Conservation (phyloP, 495 filamentous ascomycete species). For the Gamarada debralockiae region DNA sequence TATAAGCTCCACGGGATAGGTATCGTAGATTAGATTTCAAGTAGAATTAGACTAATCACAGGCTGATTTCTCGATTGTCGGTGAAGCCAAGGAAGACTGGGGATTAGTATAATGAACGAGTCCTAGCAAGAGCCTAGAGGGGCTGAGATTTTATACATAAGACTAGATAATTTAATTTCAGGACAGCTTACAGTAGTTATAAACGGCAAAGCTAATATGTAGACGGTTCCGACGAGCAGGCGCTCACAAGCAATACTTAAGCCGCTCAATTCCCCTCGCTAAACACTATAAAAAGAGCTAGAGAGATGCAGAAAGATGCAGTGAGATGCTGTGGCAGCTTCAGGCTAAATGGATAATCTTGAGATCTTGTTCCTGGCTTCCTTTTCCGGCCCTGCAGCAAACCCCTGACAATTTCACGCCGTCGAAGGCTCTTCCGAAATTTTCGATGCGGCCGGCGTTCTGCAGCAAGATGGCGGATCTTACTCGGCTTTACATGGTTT, state of each 20-base stretch:
- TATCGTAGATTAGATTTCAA: too few species aligned
- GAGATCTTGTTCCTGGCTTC: not conserved
- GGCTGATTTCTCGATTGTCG: too few species aligned
- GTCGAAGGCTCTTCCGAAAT: not conserved
- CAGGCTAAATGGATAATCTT: not conserved
- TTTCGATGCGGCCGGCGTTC: not conserved
- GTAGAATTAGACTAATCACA: too few species aligned
- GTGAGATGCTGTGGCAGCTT: not conserved
- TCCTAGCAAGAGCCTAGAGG: too few species aligned
- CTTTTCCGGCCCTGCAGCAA: not conserved
- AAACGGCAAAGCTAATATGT: slow-evolving; percentile 4
- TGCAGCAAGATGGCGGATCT: not conserved
- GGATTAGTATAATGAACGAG: too few species aligned
- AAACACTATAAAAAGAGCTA: not conserved
- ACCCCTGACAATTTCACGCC: not conserved
- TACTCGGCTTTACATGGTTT: not conserved
- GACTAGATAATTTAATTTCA: slow-evolving; percentile 8
- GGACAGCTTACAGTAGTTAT: slow-evolving; percentile 2
- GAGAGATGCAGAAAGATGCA: not conserved
- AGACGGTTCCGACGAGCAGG: slow-evolving; percentile 5
- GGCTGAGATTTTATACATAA: too few species aligned
- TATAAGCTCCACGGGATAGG: too few species aligned
- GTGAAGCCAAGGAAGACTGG: too few species aligned
- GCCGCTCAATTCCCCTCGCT: too few species aligned
- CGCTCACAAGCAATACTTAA: slow-evolving; percentile 2